Base-by-base conservation (phyloP, 1,139 yeast species). In the Suhomyces yuchorum region DNA sequence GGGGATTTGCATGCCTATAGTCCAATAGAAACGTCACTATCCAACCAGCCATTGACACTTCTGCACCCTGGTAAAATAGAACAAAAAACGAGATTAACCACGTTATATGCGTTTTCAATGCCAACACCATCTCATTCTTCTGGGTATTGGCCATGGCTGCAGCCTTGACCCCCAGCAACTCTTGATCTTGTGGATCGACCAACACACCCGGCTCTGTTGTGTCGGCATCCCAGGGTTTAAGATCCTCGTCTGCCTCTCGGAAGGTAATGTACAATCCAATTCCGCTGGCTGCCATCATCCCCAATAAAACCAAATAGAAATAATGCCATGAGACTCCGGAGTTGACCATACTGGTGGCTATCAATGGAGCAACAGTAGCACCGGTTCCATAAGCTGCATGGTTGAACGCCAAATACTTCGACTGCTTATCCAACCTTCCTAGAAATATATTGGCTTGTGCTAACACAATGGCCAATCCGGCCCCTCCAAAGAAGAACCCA, bases 11-110 rank as follows among this genome's bases (percentile, higher is more conserved):
- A 40, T 71, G 68, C 37, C 89, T 70, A 54, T 80, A 80, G 42
- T 77, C 79, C 42, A 82, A 70, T 56, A 84, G 68, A 56, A 74
- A 84, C 0, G 89, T 81, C 36, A 83, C 86, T 37, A 81, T 75
- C 90, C 90, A 85, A 24, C 88, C 88, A n/a, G 85, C 88, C 57
- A 82, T 62, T 0, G 85, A 68, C 3, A 85, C 88, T 60, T 85
- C 91, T 1, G 81, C 74, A 2, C 90, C 91, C 56, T 83, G 87
- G 55, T 85, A 85, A 54, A 78, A 77, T 42, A 85, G 72, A 7
- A 81, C 74, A 51, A 79, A 77, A 44, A 77, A 56, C 3, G 86
- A 74, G 37, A 78, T 56, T 2, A 78, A 53, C 88, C 88, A 84
- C 1, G 85, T 79, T 40, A 68, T 62, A n/a, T 60, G 61, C 50